phyloP scores from a whole-genome alignment of 371 early-diverging fungal species.

The Neoconidiobolus thromboides region DNA sequence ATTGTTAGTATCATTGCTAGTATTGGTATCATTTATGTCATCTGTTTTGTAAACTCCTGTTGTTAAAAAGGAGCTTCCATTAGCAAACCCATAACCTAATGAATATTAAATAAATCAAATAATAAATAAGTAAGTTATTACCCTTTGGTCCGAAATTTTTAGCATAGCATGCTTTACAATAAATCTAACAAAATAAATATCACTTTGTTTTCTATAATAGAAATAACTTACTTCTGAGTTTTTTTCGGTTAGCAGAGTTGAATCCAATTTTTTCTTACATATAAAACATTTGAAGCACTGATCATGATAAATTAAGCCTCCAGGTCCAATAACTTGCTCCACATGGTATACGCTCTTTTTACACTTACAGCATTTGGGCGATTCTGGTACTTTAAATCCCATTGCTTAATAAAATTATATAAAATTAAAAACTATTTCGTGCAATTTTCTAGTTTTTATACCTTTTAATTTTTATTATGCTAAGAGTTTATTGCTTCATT shows the following conservation, averaged over 20 bases:
- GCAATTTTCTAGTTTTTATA: too few species aligned
- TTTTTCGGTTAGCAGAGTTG: neutral
- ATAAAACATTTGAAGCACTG: neutral
- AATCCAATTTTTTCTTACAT: neutral
- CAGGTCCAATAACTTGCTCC: constrained; percentile 1
- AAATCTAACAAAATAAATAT: neutral
- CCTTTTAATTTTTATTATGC: too few species aligned
- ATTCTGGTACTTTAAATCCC: too few species aligned
- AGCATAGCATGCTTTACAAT: neutral
- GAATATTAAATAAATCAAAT: neutral
- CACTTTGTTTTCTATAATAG: neutral
- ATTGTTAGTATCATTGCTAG: neutral
- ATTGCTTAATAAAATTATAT: too few species aligned
- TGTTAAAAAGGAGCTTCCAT: constrained; percentile 1
- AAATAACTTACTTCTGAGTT: neutral
- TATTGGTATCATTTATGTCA: neutral
- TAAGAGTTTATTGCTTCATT: too few species aligned
- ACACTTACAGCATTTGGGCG: neutral
- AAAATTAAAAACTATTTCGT: too few species aligned
- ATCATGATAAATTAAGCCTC: constrained; percentile 1
- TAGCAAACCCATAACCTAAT: constrained; percentile 1
- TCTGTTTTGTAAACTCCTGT: neutral
- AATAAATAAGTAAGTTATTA: neutral
- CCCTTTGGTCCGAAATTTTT: neutral
- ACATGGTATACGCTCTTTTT: neutral